Percentiles rank a stretch among this genome's conserved stretches.
These are phyloP conservation scores for Metarhizium robertsii DNA, from an alignment of 2,329 filamentous ascomycete species.

Conservation along the genomic window DNA sequence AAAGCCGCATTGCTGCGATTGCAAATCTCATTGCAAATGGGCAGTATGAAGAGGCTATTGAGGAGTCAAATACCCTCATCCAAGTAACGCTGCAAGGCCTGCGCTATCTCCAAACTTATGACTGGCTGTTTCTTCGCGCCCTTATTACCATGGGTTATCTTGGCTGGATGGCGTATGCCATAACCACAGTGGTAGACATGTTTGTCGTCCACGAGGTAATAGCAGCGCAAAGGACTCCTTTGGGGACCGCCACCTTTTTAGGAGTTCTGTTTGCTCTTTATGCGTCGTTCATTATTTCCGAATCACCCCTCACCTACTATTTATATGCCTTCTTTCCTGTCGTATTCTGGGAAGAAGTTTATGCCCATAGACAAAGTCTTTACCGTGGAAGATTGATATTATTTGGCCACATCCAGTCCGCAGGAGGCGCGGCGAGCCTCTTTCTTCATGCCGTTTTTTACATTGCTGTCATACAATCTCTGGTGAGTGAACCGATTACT, in stretches of 20 bases:
- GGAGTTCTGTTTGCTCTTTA: constrained; percentile 68
- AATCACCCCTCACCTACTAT: constrained; percentile 79
- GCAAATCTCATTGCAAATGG: constrained; percentile 55
- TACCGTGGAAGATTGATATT: constrained; percentile 56
- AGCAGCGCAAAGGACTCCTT: constrained; percentile 50
- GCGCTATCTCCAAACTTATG: constrained; percentile 93
- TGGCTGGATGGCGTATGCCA: constrained; percentile 89
- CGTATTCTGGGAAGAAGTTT: constrained; percentile 94
- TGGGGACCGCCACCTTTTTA: constrained; percentile 58
- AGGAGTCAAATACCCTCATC: constrained; percentile 67
- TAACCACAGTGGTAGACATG: constrained; percentile 79
- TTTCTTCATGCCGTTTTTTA: constrained; percentile 57
- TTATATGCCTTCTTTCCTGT: constrained; percentile 87
- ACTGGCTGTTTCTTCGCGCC: constrained; percentile 90
- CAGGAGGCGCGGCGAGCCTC: constrained; percentile 48
- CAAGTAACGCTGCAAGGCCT: constrained; percentile 70
- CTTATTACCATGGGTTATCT: constrained; percentile 86
- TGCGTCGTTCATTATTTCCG: constrained; percentile 69
- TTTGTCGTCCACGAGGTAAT: constrained; percentile 71
- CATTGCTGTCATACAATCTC: constrained; percentile 65
- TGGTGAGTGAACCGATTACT: constrained; percentile 43
- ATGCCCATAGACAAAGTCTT: constrained; percentile 64
- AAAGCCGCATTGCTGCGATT: constrained; percentile 60
- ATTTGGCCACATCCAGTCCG: constrained; percentile 58
- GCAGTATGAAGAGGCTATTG: constrained; percentile 67